These are phyloP conservation scores for Celoporthe dispersa DNA, from an alignment of 2,329 filamentous ascomycete genomes.

Conservation along the genomic window DNA sequence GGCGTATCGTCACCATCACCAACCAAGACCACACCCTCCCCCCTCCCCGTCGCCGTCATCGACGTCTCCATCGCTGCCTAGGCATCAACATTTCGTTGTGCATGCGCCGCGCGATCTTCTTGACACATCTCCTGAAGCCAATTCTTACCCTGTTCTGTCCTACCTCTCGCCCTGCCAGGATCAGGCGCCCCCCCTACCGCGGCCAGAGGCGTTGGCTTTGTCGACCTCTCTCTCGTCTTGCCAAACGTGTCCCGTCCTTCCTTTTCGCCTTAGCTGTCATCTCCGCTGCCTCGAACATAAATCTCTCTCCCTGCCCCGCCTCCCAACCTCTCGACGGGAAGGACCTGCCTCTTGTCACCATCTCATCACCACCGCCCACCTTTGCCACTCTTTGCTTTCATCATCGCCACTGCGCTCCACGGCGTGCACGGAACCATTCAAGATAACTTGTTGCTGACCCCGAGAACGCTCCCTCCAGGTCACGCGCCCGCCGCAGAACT, in stretches of 20 bases:
- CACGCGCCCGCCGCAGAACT: constrained; percentile 18
- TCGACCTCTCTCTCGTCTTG: constrained; percentile 19
- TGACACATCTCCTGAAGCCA: constrained; percentile 16
- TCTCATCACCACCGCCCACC: constrained; percentile 11
- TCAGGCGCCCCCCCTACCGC: constrained; percentile 22
- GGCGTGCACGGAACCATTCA: background rate
- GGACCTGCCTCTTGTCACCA: background rate
- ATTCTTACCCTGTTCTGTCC: background rate
- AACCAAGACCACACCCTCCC: background rate
- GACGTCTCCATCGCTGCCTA: constrained; percentile 14
- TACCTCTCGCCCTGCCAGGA: constrained; percentile 5
- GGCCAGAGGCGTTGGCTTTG: constrained; percentile 27
- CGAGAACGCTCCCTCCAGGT: constrained; percentile 19
- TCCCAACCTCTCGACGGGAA: background rate
- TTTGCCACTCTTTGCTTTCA: constrained; percentile 17
- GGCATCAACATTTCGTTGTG: constrained; percentile 10
- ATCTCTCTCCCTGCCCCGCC: constrained; percentile 6
- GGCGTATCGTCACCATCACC: background rate
- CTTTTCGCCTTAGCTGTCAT: constrained; percentile 30
- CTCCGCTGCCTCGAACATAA: constrained; percentile 19
- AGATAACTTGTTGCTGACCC: constrained; percentile 17
- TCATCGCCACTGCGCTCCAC: background rate
- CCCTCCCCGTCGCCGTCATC: constrained; percentile 16
- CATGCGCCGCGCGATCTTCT: constrained; percentile 15
- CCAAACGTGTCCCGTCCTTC: constrained; percentile 26